Evolutionary conservation across 768 basidiomycete genomes (phyloP).

Genomic region (Podaxis sp.): DNA sequence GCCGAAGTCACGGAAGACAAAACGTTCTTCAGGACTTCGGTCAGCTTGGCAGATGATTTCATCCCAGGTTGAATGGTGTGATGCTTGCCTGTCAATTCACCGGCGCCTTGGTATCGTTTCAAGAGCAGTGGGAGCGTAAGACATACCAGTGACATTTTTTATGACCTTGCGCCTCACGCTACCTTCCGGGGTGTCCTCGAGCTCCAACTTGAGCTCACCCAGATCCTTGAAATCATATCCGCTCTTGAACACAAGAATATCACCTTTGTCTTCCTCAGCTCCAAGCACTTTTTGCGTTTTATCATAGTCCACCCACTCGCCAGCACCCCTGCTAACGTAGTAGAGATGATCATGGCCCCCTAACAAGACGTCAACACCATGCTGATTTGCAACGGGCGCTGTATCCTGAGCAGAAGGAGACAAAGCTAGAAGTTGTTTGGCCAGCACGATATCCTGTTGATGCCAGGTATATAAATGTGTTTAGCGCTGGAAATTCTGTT

Average conservation of each 20-base stretch:
- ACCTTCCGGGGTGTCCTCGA: constrained; percentile 57
- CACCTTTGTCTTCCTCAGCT: constrained; percentile 70
- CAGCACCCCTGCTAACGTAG: constrained; percentile 66
- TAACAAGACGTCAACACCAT: constrained; percentile 82
- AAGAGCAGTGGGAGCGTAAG: background rate
- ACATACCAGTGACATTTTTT: constrained; percentile 55
- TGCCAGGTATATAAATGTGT: background rate
- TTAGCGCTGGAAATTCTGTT: background rate
- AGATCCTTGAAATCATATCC: constrained; percentile 90
- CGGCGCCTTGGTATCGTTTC: background rate
- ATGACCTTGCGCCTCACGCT: constrained; percentile 69
- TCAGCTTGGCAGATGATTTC: constrained; percentile 54
- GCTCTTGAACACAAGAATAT: constrained; percentile 77
- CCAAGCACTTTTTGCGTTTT: constrained; percentile 52
- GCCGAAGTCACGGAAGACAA: constrained; percentile 69
- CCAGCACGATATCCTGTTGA: constrained; percentile 65
- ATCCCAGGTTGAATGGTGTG: constrained; percentile 61
- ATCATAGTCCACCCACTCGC: constrained; percentile 68
- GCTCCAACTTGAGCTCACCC: constrained; percentile 68
- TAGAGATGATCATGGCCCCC: constrained; percentile 92
- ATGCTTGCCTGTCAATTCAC: constrained; percentile 52
- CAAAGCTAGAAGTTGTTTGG: constrained; percentile 61
- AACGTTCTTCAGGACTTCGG: constrained; percentile 57
- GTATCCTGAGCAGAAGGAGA: constrained; percentile 53
- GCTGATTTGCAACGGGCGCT: constrained; percentile 44